Evolutionary conservation across 768 basidiomycete genomes (phyloP), one percentile per base, ranked within the genome.

Genomic region (Trametes cingulata): DNA sequence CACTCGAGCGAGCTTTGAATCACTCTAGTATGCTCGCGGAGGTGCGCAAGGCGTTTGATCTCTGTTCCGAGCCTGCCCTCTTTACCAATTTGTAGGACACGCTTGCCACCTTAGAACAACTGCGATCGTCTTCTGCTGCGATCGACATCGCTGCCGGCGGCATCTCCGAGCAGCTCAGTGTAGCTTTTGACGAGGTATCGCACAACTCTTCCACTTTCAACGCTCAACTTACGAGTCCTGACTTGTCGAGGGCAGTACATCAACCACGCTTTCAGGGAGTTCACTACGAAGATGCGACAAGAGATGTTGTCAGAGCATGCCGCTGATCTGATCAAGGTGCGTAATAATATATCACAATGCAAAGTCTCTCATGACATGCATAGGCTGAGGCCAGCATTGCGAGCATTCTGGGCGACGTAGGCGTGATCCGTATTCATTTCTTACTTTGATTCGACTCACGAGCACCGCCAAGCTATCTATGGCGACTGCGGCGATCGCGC

Each of bases 11-110:
- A 14, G 66, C 65, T 29, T 66, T 75, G 27, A 65, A 69, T 10
- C 55, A 65, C 29, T 78, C 77, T 72, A 68, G 70, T 50, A 57
- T 29, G 10, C 14, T 65, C 20, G 17, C 56, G 3, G 46, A 63
- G 59, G 71, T 68, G 17, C 10, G 58, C 37, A 17, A 17, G 3
- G 15, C 24, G 43, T 8, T 41, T 13, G 12, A n/a, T 20, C 20
- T 15, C 41, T 36, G 33, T 20, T 17, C 22, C 10, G 6, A 33
- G 29, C 29, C n/a, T 33, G 29, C 6, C 29, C 29, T 5, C 14
- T 33, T 7, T 24, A 24, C 24, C 20, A 15, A 29, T 48, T 9
- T 29, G 6, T 40, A 68, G 67, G 33, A 50, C n/a, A 56, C 65
- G 51, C 55, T n/a, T 2, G 36, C n/a, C 8, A 13, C 51, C 20